Percentiles rank a stretch among this genome's conserved stretches.
Evolutionary conservation across 129 eudicot genomes (phyloP).

Genomic region (Flaveria sonorensis): DNA sequence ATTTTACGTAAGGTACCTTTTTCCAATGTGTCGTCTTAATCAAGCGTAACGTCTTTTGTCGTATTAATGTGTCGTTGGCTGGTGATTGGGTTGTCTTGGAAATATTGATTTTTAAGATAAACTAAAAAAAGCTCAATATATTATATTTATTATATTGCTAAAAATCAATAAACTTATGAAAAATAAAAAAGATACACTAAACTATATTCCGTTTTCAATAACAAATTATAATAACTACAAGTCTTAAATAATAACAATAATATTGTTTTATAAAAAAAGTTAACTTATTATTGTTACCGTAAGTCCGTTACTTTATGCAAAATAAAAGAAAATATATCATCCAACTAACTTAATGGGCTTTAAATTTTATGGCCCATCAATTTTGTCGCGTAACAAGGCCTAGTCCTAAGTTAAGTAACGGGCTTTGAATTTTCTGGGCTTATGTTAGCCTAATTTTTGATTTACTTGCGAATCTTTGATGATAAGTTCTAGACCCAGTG

Average conservation of each 20-base stretch:
- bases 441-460: not conserved
- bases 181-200: not conserved
- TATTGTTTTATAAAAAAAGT: not conserved
- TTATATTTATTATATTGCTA: not conserved
- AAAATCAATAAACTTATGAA: not conserved
- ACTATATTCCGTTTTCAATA: not conserved
- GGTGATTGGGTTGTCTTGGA: slow-evolving; percentile 3
- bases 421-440: not conserved
- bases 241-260: not conserved
- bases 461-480: not conserved
- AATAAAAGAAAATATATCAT: not conserved
- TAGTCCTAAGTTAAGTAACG: not conserved
- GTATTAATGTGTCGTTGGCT: slow-evolving; percentile 19
- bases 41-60: slow-evolving; percentile 25
- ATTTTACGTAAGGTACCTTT: slow-evolving; percentile 6
- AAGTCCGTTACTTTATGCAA: not conserved
- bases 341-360: not conserved
- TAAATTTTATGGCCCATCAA: not conserved
- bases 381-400: not conserved
- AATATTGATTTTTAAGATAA: not conserved
- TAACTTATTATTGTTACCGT: not conserved
- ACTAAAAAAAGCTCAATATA: not conserved
- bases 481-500: not conserved
- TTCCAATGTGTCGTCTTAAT: slow-evolving; percentile 29
- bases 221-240: not conserved